These are phyloP conservation scores for Byssochlamys sp. DNA, from an alignment of 2,329 filamentous ascomycete species.

Conservation along the genomic window DNA sequence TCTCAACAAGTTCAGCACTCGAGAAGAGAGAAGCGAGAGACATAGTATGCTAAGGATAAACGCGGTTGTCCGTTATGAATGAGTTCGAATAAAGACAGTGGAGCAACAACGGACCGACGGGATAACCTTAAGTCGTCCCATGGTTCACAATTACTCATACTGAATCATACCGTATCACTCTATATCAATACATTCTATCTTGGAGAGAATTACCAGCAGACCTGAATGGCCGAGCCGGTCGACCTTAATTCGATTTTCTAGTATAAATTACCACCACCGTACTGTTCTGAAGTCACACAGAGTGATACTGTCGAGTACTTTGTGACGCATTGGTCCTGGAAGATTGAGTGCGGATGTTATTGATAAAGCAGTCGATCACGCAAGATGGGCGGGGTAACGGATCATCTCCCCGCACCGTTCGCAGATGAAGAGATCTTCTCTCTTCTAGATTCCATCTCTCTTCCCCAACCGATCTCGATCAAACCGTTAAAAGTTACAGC, in stretches of 20 bases:
- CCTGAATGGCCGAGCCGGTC: neutral
- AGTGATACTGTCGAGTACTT: neutral
- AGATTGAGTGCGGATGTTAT: neutral
- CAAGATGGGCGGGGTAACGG: neutral
- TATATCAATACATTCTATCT: neutral
- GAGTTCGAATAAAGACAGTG: neutral
- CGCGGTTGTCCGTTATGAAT: neutral
- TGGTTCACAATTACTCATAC: neutral
- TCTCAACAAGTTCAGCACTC: too few species aligned
- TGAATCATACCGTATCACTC: neutral
- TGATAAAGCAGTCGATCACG: neutral
- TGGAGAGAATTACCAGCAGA: neutral
- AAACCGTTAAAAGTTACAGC: constrained; percentile 3
- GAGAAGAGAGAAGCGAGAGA: too few species aligned
- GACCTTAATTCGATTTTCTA: neutral
- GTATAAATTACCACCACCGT: neutral
- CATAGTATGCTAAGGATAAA: too few species aligned
- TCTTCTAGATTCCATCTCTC: constrained; percentile 1
- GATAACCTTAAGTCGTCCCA: neutral
- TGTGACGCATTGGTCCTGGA: neutral
- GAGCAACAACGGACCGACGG: neutral
- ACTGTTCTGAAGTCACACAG: neutral
- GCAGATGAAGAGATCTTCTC: neutral
- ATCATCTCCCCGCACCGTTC: constrained; percentile 3
- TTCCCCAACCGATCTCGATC: constrained; percentile 1